Conservation (phyloP, 371 early-diverging fungal species). For the Chytridium lagenaria region DNA sequence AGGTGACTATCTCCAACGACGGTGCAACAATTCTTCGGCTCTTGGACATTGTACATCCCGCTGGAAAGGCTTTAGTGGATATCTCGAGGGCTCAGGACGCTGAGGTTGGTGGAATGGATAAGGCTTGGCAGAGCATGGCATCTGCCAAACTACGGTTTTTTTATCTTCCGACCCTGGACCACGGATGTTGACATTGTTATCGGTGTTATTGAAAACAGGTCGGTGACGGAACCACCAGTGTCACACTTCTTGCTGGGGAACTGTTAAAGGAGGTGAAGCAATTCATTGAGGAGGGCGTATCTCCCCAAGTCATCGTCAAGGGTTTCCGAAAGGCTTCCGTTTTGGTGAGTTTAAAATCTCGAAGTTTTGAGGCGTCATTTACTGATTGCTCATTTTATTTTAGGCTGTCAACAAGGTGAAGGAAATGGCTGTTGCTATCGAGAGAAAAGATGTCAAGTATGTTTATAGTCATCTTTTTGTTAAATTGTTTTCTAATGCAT, state of each 20-base stretch:
- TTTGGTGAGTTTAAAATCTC: constrained; percentile 54
- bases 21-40: constrained; percentile 99
- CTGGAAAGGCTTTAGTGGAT: constrained; percentile 97
- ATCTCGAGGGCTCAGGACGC: constrained; percentile 99
- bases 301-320: constrained; percentile 94
- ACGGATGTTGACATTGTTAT: constrained; percentile 6
- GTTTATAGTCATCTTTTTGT: constrained; percentile 17
- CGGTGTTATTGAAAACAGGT: constrained; percentile 58
- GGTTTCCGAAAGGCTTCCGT: constrained; percentile 90
- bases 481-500: not conserved
- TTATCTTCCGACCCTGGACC: not conserved
- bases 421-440: constrained; percentile 81
- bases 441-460: constrained; percentile 76
- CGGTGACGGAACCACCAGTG: constrained; percentile 99
- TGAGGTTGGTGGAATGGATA: constrained; percentile 76
- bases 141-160: too few relatives aligned
- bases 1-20: constrained; percentile 99
- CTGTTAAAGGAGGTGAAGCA: constrained; percentile 93
- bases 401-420: constrained; percentile 85
- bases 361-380: not conserved
- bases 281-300: constrained; percentile 95
- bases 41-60: constrained; percentile 99
- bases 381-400: not conserved
- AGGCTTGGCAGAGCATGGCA: too few relatives aligned
- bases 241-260: constrained; percentile 97